Evolutionary conservation across 768 basidiomycete genomes (phyloP), one percentile per base, ranked within the genome.

Genomic region (Mrakia blollopis): DNA sequence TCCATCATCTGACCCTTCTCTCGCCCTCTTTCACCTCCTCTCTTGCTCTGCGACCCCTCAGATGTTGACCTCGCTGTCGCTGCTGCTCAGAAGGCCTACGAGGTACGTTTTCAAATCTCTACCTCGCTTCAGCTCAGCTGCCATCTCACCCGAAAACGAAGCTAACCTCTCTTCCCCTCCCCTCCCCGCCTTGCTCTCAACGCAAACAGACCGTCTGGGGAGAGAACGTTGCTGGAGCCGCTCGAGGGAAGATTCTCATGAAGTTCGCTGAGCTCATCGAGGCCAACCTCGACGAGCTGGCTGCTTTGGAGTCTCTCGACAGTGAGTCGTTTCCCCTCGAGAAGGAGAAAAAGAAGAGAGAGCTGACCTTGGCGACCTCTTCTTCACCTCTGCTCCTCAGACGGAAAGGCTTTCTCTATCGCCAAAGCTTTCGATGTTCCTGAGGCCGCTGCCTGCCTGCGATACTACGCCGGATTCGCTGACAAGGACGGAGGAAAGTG

Each of bases 381-480:
- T 9, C n/a, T 11, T 8, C 37, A 28, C 4, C 44, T 30, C 44
- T 25, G 16, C 8, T 13, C 11, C 13, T 68, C 57, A 57, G 57
- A 57, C 57, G 57, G 72, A 44, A 77, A 74, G 77, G 73, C 77
- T 30, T 78, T 61, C 47, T 60, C 73, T 16, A 70, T 74, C 30
- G 77, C 77, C 18, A 47, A 60, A 16, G 50, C 47, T n/a, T 82
- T 83, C 79, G 84, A 84, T 78, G 82, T 84, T 30, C 37, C 80
- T 57, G 80, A 80, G 72, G 80, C 82, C 23, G 82, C 82, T 44
- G 81, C 71, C n/a, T 81, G 81, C 78, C 75, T 83, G 32, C 79
- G 86, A 54, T 96, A 95, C 85, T 98, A 91, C 80, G 92, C 89
- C 60, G 94, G 94, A 25, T 92, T 92, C 89, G 92, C 93, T 30